Conservation (phyloP, 306 rosid genomes). For the Cercis canadensis region DNA sequence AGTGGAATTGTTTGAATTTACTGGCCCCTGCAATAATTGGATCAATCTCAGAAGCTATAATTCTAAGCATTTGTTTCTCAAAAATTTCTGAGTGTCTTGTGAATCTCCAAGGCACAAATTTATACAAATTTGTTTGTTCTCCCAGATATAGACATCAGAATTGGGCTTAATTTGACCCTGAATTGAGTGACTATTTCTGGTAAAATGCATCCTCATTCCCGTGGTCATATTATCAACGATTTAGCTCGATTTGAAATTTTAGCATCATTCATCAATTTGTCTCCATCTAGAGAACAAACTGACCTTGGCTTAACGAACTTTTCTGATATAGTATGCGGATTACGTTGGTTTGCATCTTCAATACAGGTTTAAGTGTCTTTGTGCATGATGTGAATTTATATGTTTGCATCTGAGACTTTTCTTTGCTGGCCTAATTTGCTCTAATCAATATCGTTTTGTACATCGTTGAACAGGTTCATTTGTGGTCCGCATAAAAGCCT, state of each 20-base stretch:
- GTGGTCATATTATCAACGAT: neutral
- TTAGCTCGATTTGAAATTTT: conserved; percentile 26
- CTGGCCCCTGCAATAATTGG: conserved; percentile 11
- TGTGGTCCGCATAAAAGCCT: conserved; percentile 88
- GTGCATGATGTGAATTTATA: neutral
- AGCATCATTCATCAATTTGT: neutral
- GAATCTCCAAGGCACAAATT: too few relatives aligned
- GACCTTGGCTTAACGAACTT: neutral
- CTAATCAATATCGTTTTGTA: conserved; percentile 16
- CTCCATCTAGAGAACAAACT: conserved; percentile 2
- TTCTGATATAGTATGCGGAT: neutral
- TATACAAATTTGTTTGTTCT: too few relatives aligned
- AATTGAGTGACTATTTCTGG: neutral
- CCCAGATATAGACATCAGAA: neutral
- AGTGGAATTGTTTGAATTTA: conserved; percentile 12
- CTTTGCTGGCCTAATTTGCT: conserved; percentile 27
- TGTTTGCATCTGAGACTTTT: conserved; percentile 1
- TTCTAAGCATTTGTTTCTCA: conserved; percentile 12
- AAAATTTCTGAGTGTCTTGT: neutral
- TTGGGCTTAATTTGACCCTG: conserved; percentile 18
- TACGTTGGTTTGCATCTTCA: conserved; percentile 23
- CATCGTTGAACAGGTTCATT: conserved; percentile 75
- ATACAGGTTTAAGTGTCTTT: conserved; percentile 25
- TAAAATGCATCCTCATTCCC: neutral
- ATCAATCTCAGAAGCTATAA: conserved; percentile 21